Base-by-base conservation (phyloP, 2,329 filamentous ascomycete species). In the Colletotrichum gloeosporioides region DNA sequence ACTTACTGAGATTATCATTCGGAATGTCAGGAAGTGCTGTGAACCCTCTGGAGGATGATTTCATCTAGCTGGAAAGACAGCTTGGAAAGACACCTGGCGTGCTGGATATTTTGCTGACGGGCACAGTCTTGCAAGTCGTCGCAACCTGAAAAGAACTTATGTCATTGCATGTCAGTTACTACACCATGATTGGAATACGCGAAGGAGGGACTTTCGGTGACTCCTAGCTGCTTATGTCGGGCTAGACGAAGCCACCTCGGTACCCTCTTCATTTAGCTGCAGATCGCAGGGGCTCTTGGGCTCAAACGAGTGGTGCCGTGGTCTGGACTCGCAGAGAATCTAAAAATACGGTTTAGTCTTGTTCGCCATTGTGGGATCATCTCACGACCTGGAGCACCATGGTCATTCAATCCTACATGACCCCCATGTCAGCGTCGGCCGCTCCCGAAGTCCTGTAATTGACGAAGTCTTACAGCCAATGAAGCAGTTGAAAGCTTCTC, bases 51-150 rank as follows among this genome's bases (percentile, higher is more conserved):
- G 36, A 36, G 36, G 16, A 16, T 39, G 36, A 39, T 3, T 4
- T 1, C 36, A 18, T 39, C 16, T 9, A 5, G 18, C 3, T 49
- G 18, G 18, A 49, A n/a, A 49, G 18, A n/a, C 18, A 44, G 18
- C 2, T n/a, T 44, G 9, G 18, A 44, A 5, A 49, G 18, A 53
- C 44, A 53, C 44, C 44, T 22, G 0, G n/a, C n/a, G 44, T 53
- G 6, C 0, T 53, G n/a, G 12, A 53, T 0, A 0, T 22, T 53
- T 13, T 22, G n/a, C 44, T 53, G 0, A 0, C n/a, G 2, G n/a
- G 4, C 0, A 25, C n/a, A 13, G 44, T 22, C 4, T 22, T 53
- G 10, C 0, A 22, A 8, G n/a, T 22, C n/a, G 44, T 53, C 22
- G 44, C 12, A 53, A 22, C 0, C n/a, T 13, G 12, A 22, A 53